Evolutionary conservation across 2,329 filamentous ascomycete genomes (phyloP).

Genomic region (Paraphoma chrysanthemicola): DNA sequence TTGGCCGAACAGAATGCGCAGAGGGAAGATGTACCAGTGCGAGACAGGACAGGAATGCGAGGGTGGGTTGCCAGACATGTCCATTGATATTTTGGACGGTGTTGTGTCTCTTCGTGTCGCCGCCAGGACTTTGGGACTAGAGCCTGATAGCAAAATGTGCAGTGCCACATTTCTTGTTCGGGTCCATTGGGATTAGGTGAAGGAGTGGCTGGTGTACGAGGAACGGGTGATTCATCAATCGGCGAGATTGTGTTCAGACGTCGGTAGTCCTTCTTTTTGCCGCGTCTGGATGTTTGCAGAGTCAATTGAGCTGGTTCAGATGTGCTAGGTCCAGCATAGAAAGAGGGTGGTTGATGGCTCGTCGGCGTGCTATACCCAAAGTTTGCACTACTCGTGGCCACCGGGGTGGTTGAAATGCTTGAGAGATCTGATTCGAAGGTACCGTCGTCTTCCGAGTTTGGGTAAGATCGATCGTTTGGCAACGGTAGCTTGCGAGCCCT

Average conservation of each 20-base stretch:
- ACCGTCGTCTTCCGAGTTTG: constrained; percentile 29
- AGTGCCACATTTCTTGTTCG: constrained; percentile 40
- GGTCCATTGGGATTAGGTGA: not conserved
- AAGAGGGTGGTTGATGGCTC: constrained; percentile 1
- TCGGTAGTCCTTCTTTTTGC: constrained; percentile 48
- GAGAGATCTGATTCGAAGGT: constrained; percentile 18
- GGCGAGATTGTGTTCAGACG: constrained; percentile 20
- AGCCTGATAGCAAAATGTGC: constrained; percentile 39
- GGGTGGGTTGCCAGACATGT: constrained; percentile 42
- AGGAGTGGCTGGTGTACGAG: constrained; percentile 4
- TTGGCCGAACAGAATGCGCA: constrained; percentile 40
- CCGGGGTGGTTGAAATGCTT: constrained; percentile 14
- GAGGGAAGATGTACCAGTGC: constrained; percentile 6
- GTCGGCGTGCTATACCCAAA: constrained; percentile 7
- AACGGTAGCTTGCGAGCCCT: constrained; percentile 32
- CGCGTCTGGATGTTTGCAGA: constrained; percentile 27
- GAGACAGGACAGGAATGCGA: constrained; percentile 17
- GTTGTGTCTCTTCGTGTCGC: constrained; percentile 47
- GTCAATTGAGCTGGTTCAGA: not conserved
- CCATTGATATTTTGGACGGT: constrained; percentile 42
- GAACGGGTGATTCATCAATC: constrained; percentile 14
- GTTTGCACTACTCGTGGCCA: constrained; percentile 6
- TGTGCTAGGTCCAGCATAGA: constrained; percentile 11
- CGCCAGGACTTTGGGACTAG: constrained; percentile 46
- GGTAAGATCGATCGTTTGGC: constrained; percentile 14